These are phyloP conservation scores for Chamaenerion angustifolium DNA, from an alignment of 345 rosid species.

Conservation along the genomic window DNA sequence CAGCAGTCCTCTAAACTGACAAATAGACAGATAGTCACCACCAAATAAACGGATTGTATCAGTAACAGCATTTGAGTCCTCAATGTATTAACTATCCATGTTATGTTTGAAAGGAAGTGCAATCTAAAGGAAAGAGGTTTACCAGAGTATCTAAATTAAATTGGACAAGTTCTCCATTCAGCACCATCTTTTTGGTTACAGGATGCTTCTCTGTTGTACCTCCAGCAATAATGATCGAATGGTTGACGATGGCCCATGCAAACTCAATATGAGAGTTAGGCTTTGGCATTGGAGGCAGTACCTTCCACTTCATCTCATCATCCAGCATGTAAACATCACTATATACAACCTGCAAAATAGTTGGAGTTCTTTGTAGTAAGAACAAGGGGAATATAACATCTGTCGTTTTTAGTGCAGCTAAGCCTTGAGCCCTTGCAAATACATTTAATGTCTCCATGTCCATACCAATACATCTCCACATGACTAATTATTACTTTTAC, in stretches of 20 bases:
- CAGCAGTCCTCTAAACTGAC: too few relatives aligned
- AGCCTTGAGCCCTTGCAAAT: too few relatives aligned
- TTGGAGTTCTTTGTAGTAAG: background rate
- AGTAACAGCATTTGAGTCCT: too few relatives aligned
- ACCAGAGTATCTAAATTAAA: conserved; percentile 69
- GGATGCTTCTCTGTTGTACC: conserved; percentile 98
- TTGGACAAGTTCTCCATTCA: conserved; percentile 71
- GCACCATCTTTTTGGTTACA: conserved; percentile 76
- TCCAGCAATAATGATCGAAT: conserved; percentile 72
- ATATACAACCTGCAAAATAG: conserved; percentile 60
- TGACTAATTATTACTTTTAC: too few relatives aligned
- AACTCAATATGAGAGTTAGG: conserved; percentile 92
- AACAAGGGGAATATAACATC: background rate
- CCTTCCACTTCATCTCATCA: conserved; percentile 83
- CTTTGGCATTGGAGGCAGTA: conserved; percentile 67
- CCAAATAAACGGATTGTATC: too few relatives aligned
- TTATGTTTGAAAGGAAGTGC: too few relatives aligned
- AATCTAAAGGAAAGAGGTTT: conserved; percentile 8
- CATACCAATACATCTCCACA: too few relatives aligned
- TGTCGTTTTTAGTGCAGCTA: too few relatives aligned
- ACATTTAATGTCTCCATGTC: too few relatives aligned
- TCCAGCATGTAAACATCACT: conserved; percentile 83
- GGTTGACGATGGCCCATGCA: conserved; percentile 85
- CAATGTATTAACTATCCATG: background rate
- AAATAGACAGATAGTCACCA: too few relatives aligned